Conservation (phyloP, 2,329 filamentous ascomycete genomes). For the Geoglossum cookeanum region DNA sequence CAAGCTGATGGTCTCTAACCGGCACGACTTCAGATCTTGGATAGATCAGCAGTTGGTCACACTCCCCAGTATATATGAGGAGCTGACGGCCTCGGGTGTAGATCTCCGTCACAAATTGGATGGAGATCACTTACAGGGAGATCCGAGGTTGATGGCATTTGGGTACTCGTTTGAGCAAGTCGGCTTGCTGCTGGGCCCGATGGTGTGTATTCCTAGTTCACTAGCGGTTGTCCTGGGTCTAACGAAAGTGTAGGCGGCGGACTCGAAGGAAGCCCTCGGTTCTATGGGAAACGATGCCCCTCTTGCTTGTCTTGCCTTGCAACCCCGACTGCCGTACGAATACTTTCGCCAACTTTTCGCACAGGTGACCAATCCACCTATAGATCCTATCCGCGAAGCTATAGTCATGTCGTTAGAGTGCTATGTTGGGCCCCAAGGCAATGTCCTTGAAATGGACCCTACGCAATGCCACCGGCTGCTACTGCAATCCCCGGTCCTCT, state of each 20-base stretch:
- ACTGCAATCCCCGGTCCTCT: slow-evolving; percentile 74
- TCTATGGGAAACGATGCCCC: slow-evolving; percentile 98
- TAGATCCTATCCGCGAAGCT: slow-evolving; percentile 90
- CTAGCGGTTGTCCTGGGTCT: neutral
- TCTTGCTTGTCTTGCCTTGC: slow-evolving; percentile 74
- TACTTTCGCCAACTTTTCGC: slow-evolving; percentile 97
- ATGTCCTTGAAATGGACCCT: slow-evolving; percentile 81
- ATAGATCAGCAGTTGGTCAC: slow-evolving; percentile 70
- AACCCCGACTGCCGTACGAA: slow-evolving; percentile 76
- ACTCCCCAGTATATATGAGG: slow-evolving; percentile 53
- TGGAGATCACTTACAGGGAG: slow-evolving; percentile 56
- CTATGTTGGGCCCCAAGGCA: slow-evolving; percentile 90
- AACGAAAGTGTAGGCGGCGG: slow-evolving; percentile 37
- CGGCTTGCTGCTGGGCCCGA: slow-evolving; percentile 74
- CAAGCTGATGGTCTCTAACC: slow-evolving; percentile 70
- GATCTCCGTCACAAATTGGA: slow-evolving; percentile 52
- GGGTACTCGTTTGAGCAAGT: slow-evolving; percentile 95
- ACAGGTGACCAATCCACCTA: slow-evolving; percentile 93
- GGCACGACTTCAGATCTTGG: slow-evolving; percentile 78
- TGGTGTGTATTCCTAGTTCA: slow-evolving; percentile 27
- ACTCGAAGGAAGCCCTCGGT: slow-evolving; percentile 90
- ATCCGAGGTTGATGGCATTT: slow-evolving; percentile 67
- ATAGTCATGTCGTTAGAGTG: slow-evolving; percentile 97
- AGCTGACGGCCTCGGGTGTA: slow-evolving; percentile 32
- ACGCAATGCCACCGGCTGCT: slow-evolving; percentile 74